A percentile compares a stretch with the other conserved stretches of the same genome.
Evolutionary conservation across 2,329 filamentous ascomycete genomes (phyloP).

Genomic region (Harringtonia aguacate): DNA sequence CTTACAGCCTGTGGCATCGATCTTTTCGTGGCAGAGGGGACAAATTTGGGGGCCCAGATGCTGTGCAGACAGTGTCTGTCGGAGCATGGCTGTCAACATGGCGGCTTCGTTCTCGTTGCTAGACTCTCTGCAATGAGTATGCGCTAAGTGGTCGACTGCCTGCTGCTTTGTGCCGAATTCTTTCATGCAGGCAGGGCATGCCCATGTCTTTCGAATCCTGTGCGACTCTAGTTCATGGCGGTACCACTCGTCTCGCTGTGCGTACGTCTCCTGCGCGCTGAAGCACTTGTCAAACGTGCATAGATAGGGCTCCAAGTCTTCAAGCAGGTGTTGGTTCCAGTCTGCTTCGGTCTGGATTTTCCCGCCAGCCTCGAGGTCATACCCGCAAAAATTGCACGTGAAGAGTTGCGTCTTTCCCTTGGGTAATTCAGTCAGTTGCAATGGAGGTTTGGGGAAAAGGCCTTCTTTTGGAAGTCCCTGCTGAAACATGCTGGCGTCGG

Average conservation of each 20-base stretch:
- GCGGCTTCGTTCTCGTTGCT: conserved; percentile 3
- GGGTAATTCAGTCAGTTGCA: conserved; percentile 2
- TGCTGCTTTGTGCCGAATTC: conserved; percentile 10
- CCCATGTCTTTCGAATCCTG: conserved; percentile 7
- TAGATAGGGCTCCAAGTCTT: conserved; percentile 11
- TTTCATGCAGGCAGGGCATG: conserved; percentile 8
- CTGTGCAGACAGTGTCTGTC: conserved; percentile 4
- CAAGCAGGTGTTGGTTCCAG: conserved; percentile 9
- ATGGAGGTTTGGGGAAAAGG: conserved; percentile 5
- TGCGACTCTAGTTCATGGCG: conserved; percentile 11
- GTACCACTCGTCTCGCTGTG: conserved; percentile 11
- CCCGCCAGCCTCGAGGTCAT: conserved; percentile 8
- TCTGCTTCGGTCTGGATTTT: conserved; percentile 7
- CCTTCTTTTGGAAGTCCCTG: background rate
- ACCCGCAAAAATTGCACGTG: conserved; percentile 11
- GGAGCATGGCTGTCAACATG: conserved; percentile 7
- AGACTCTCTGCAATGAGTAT: conserved; percentile 4
- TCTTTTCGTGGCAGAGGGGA: conserved; percentile 6
- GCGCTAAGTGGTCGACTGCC: conserved; percentile 6
- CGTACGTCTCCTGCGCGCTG: conserved; percentile 9
- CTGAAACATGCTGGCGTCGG: background rate
- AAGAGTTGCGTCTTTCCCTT: conserved; percentile 5
- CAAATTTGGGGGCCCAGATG: conserved; percentile 6
- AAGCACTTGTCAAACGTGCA: conserved; percentile 12
- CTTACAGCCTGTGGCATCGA: conserved; percentile 7